These are phyloP conservation scores for Citrus reticulata DNA, from an alignment of 345 rosid genomes.

Conservation along the genomic window DNA sequence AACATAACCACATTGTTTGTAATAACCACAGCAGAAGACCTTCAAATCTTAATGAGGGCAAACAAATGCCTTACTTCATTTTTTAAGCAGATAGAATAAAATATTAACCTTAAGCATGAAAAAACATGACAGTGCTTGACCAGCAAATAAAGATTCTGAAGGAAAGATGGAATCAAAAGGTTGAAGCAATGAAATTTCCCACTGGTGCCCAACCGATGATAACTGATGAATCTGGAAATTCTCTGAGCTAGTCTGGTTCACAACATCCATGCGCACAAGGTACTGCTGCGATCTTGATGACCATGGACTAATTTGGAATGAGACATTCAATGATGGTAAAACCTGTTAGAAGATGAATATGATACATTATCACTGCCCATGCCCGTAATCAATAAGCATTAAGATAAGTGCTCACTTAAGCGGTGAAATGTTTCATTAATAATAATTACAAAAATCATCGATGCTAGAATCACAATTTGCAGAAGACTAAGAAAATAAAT, in stretches of 20 bases:
- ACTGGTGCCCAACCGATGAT: constrained; percentile 69
- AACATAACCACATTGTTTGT: not conserved
- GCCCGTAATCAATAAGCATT: not conserved
- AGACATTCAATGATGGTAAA: constrained; percentile 72
- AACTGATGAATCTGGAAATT: constrained; percentile 76
- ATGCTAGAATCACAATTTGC: not conserved
- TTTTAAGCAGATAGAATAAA: not conserved
- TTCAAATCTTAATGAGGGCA: not conserved
- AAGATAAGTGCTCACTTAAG: not conserved
- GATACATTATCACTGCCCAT: not conserved
- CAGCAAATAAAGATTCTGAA: constrained; percentile 59
- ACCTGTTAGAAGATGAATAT: constrained; percentile 42
- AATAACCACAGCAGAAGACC: not conserved
- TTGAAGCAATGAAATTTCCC: constrained; percentile 84
- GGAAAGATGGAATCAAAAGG: constrained; percentile 59
- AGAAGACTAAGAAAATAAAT: not conserved
- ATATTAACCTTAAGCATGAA: constrained; percentile 70
- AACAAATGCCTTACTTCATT: not conserved
- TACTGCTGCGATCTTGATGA: constrained; percentile 76
- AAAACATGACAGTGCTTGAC: constrained; percentile 84
- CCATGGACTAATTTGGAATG: constrained; percentile 71
- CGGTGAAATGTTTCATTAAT: not conserved
- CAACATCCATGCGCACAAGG: constrained; percentile 81
- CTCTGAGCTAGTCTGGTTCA: constrained; percentile 69
- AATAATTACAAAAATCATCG: not conserved